Evolutionary conservation across 2,329 filamentous ascomycete species (phyloP).

Genomic region (Mycosphaerella arachidis): DNA sequence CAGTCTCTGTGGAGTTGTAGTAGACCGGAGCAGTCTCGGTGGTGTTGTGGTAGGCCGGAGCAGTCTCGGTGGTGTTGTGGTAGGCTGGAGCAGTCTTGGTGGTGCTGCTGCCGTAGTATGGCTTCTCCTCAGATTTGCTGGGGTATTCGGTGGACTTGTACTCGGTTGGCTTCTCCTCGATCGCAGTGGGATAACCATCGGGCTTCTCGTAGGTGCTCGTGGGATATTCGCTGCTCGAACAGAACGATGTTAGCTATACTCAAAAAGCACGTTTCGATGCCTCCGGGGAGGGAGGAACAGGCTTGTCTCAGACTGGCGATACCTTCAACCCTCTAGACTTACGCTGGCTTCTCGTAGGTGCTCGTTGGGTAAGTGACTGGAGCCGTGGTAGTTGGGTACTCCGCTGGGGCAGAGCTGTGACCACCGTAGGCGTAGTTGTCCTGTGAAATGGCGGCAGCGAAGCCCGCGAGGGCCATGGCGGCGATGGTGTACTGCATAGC

Average conservation of each 20-base stretch:
- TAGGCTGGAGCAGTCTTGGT: background rate
- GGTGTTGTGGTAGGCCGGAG: background rate
- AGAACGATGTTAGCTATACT: too few relatives aligned
- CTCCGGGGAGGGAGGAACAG: too few relatives aligned
- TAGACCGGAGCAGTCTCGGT: background rate
- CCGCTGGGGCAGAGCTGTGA: background rate
- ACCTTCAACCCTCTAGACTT: background rate
- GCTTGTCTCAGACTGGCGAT: too few relatives aligned
- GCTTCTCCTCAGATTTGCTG: background rate
- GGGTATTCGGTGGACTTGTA: background rate
- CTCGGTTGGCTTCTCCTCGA: background rate
- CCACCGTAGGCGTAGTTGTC: background rate
- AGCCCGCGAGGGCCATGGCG: constrained; percentile 1
- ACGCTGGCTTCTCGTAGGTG: background rate
- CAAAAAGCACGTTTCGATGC: too few relatives aligned
- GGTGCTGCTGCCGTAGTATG: background rate
- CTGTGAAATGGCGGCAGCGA: background rate
- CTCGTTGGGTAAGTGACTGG: background rate
- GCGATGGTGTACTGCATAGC: background rate
- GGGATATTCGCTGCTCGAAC: background rate
- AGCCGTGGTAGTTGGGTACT: background rate
- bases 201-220: background rate
- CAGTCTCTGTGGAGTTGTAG: background rate
- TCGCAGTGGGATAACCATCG: background rate
- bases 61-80: background rate